phyloP scores from a whole-genome alignment of 768 basidiomycete genomes.

The Panellus pusillus region DNA sequence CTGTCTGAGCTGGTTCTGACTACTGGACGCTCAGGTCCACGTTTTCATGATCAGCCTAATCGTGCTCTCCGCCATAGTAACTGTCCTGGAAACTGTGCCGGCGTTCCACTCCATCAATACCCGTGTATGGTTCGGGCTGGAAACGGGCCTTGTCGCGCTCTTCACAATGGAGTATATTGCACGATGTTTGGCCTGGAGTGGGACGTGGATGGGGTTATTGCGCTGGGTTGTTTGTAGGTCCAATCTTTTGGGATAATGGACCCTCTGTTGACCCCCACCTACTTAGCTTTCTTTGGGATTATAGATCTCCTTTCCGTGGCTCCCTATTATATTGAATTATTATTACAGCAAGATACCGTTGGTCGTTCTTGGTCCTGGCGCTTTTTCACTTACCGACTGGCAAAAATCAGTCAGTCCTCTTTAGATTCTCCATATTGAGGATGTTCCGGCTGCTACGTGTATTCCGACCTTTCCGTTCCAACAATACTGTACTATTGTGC shows the following conservation, averaged over 20 bases:
- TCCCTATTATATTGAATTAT: constrained; percentile 87
- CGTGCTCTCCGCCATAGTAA: constrained; percentile 70
- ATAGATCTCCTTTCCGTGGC: constrained; percentile 84
- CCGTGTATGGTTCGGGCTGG: constrained; percentile 82
- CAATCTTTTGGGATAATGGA: neutral
- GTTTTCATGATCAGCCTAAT: constrained; percentile 71
- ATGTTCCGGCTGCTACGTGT: constrained; percentile 89
- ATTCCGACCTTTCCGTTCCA: constrained; percentile 87
- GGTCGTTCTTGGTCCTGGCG: constrained; percentile 24
- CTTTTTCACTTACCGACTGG: neutral
- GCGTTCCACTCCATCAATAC: constrained; percentile 69
- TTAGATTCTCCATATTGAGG: constrained; percentile 87
- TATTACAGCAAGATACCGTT: constrained; percentile 84
- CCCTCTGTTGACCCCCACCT: constrained; percentile 13
- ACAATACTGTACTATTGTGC: constrained; percentile 77
- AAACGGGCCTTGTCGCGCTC: constrained; percentile 74
- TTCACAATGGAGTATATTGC: constrained; percentile 86
- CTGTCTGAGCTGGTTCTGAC: neutral
- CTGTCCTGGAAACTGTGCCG: constrained; percentile 78
- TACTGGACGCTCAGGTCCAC: constrained; percentile 42
- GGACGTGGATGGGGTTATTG: constrained; percentile 56
- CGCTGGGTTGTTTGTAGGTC: constrained; percentile 70
- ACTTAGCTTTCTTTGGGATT: constrained; percentile 76
- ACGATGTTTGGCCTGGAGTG: constrained; percentile 75
- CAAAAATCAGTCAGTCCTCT: constrained; percentile 66